These are phyloP conservation scores for Sporothrix protearum DNA, from an alignment of 2,329 filamentous ascomycete genomes.

Conservation along the genomic window DNA sequence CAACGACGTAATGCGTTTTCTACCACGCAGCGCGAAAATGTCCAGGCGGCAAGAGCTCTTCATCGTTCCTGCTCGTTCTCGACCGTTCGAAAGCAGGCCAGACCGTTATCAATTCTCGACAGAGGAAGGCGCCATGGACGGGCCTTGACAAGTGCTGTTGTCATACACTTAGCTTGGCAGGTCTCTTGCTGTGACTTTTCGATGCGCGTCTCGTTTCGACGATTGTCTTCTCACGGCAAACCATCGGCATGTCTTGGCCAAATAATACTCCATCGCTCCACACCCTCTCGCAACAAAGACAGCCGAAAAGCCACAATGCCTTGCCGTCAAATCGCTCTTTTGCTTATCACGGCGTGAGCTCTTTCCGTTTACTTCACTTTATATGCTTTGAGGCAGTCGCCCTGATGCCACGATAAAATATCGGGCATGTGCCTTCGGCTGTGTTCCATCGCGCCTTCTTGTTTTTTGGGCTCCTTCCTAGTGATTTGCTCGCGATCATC, in stretches of 20 bases:
- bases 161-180: not conserved
- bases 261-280: not conserved
- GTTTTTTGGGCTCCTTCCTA: not conserved
- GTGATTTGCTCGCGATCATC: conserved; percentile 5
- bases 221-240: not conserved
- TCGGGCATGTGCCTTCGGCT: not conserved
- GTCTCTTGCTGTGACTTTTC: not conserved
- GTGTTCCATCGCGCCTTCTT: conserved; percentile 21
- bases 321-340: not conserved
- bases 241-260: conserved; percentile 6
- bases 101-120: not conserved
- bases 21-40: not conserved
- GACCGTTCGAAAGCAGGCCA: not conserved
- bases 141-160: not conserved
- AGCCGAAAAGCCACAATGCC: not conserved
- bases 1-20: conserved; percentile 23
- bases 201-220: not conserved
- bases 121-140: not conserved
- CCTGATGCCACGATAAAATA: conserved; percentile 22
- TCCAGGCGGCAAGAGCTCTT: not conserved
- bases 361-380: not conserved
- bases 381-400: not conserved
- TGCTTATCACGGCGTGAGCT: not conserved
- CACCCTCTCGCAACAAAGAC: not conserved
- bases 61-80: not conserved